Base-by-base conservation (phyloP, 169 alveolate genomes). In the Toxoplasma gondii region DNA sequence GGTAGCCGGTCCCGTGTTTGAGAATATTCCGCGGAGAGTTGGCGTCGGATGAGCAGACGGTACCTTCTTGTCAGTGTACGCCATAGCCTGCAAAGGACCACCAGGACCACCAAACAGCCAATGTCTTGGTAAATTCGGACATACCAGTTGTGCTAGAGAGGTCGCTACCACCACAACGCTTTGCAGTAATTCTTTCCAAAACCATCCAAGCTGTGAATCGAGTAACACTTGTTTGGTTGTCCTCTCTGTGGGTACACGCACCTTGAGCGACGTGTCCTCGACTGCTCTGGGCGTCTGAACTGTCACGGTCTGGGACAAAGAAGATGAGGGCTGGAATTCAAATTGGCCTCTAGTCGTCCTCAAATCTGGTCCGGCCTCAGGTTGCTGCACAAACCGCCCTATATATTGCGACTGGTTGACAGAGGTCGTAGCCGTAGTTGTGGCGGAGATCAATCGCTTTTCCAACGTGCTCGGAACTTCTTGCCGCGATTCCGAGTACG, bases 1-100 rank as follows among this genome's bases (percentile, higher is more conserved):
- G 34, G 78, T 64, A 0, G 34, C 78, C 1, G 78, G 34, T 24
- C 78, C 27, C 0, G 78, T 19, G 27, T 31, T 31, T 64, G 34
- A 31, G 27, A 29, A 24, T 24, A 10, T 31, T 7, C 78, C 78
- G 29, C 78, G 78, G 78, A 64, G 78, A 64, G 34, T 7, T 64
- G 78, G n/a, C 78, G 27, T 64, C 78, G n/a, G 36, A 64, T 19
- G 78, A 24, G 34, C 78, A 64, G 78, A 31, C 34, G 36, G 78
- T 29, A 29, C 27, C 1, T 64, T 29, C 78, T 64, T 19, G 78
- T 29, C 78, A 4, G 29, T 29, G 78, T 64, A 64, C 78, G 5
- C 78, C 78, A 64, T 19, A 64, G 78, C 78, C 78, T 64, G 78
- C 29, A 64, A 36, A 64, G 78, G 78, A 64, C 78, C 78, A 64